Percentiles rank a stretch among this genome's conserved stretches.
phyloP scores from a whole-genome alignment of 2,329 filamentous ascomycete species.

The Orbilia ellipsospora region DNA sequence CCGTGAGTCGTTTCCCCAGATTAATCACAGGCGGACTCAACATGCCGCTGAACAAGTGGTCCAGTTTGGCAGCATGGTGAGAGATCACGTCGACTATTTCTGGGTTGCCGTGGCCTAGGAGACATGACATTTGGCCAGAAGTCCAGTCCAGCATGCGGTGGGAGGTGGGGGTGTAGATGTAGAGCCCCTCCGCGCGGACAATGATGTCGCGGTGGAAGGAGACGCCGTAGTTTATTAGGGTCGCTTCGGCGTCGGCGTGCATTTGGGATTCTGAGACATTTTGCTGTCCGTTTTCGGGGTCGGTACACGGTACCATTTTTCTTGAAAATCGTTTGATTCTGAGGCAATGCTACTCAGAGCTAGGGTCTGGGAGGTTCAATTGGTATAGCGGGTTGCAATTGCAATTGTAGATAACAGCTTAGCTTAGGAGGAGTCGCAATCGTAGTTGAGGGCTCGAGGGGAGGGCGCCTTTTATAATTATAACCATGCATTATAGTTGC shows the following conservation, averaged over 20 bases:
- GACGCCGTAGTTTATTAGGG: constrained; percentile 65
- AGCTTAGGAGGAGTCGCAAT: too few relatives aligned
- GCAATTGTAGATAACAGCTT: constrained; percentile 6
- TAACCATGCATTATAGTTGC: constrained; percentile 3
- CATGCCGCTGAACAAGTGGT: constrained; percentile 72
- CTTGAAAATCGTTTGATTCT: not conserved
- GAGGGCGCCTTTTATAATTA: too few relatives aligned
- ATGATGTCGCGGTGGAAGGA: constrained; percentile 64
- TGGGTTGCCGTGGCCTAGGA: constrained; percentile 70
- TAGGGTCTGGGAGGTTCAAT: too few relatives aligned
- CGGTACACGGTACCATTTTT: constrained; percentile 47
- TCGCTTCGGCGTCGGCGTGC: constrained; percentile 62
- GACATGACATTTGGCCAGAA: constrained; percentile 71
- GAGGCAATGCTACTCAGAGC: too few relatives aligned
- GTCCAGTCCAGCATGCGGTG: constrained; percentile 70
- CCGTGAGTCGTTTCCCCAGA: constrained; percentile 67
- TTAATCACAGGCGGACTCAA: constrained; percentile 69
- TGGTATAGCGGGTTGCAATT: constrained; percentile 43
- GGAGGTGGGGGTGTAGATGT: constrained; percentile 64
- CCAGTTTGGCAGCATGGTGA: constrained; percentile 67
- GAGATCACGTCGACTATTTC: constrained; percentile 69
- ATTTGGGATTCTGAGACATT: constrained; percentile 55
- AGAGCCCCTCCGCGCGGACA: constrained; percentile 64
- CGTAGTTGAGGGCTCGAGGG: too few relatives aligned
- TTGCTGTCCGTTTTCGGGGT: constrained; percentile 23